Percentiles rank a stretch among this genome's conserved stretches.
Conservation (phyloP, 768 basidiomycete genomes). For the Infundibulicybe gibba region DNA sequence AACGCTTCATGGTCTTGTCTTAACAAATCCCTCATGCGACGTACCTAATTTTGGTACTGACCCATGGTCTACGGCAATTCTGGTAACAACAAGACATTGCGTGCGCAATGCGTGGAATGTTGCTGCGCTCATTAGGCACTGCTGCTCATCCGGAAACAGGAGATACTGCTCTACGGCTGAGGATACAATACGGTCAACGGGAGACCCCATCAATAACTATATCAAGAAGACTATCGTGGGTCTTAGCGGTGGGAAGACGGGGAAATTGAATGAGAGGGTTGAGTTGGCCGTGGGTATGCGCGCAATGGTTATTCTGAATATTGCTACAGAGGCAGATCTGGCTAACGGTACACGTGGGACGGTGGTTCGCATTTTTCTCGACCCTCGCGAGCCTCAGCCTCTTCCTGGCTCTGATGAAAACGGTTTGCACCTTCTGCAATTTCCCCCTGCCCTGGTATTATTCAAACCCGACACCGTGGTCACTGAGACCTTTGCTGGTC, state of each 20-base stretch:
- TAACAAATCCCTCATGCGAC: constrained; percentile 10
- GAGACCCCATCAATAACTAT: neutral
- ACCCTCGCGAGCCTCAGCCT: constrained; percentile 24
- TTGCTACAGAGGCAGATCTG: constrained; percentile 31
- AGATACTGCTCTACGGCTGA: constrained; percentile 22
- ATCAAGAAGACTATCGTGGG: constrained; percentile 4
- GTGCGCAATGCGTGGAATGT: constrained; percentile 34
- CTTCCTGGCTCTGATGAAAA: too few species aligned
- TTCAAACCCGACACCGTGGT: too few species aligned
- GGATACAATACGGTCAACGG: constrained; percentile 15
- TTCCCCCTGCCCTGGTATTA: too few species aligned
- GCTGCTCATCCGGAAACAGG: neutral
- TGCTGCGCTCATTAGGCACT: constrained; percentile 15
- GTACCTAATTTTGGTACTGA: constrained; percentile 15
- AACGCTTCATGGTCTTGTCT: constrained; percentile 13
- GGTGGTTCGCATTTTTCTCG: constrained; percentile 26
- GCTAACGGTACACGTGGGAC: constrained; percentile 35
- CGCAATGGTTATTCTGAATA: constrained; percentile 32
- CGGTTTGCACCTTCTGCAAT: too few species aligned
- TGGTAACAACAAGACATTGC: constrained; percentile 33
- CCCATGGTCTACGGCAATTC: constrained; percentile 27
- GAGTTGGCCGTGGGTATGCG: constrained; percentile 31
- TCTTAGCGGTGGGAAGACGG: constrained; percentile 8
- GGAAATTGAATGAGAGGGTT: constrained; percentile 14
- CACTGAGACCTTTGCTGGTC: constrained; percentile 9